Evolutionary conservation across 1,284 basidiomycete species (phyloP), one percentile per base, ranked within the genome.

Genomic region (Ganoderma boninense): DNA sequence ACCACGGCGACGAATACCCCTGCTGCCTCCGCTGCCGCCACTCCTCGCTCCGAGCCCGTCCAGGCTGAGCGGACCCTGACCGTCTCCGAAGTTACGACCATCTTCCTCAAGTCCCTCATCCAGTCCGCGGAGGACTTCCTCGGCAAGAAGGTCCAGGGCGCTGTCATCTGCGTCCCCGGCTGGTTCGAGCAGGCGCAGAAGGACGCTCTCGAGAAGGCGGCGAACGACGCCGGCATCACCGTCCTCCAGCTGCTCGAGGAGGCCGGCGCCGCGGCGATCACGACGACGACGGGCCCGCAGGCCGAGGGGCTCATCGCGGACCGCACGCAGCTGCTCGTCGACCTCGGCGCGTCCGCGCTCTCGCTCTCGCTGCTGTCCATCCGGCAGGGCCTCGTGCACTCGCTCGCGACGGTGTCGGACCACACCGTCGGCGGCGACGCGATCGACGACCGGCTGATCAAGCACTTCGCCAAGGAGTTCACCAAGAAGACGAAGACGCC

Each of bases 381-480:
- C 72, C 90, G 91, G 49, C 84, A 90, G 29, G 92, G 92, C 16
- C 86, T 94, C 65, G 86, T 87, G 13, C 86, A 90, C 78, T 79
- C 88, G 62, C 83, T 94, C 46, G 86, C 85, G 4, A 80, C 83
- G 0, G 83, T 86, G 6, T 81, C 84, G 10, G 84, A 87, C 62
- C 79, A 85, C 18, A 78, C 80, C 14, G 79, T 90, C 57, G 87
- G 87, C 20, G 91, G 90, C 0, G 87, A 90, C 73, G 85, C 89
- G 67, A 90, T 97, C 77, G 96, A 97, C 82, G 88, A 90, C 68
- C 90, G 92, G 75, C 87, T 99, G 57, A 90, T 98, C 84, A 91
- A 93, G 71, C 95, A 95, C 86, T 98, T 99, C 82, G 92, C 95
- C 67, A 94, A 97, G 80, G 97, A 99, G 78, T 99, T 99, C 82